Conservation (phyloP, 2,329 filamentous ascomycete species). For the Pyrenophora teres region DNA sequence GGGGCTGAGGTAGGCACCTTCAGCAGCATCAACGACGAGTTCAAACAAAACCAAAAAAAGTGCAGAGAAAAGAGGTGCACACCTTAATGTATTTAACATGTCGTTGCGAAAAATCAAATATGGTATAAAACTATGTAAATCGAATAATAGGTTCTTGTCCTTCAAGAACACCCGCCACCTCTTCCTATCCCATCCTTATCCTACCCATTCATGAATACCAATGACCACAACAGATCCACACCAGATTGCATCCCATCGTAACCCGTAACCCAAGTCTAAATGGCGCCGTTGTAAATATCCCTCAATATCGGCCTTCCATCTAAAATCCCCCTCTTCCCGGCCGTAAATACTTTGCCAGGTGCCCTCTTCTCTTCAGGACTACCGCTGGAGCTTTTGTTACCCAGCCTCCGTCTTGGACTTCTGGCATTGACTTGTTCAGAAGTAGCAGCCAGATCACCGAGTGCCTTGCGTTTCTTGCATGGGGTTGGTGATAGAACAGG, state of each 20-base stretch:
- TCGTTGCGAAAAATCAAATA: too few relatives aligned
- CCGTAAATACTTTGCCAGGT: slow-evolving; percentile 65
- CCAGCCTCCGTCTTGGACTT: slow-evolving; percentile 23
- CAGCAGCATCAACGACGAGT: too few relatives aligned
- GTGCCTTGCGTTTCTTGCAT: slow-evolving; percentile 39
- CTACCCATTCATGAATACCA: too few relatives aligned
- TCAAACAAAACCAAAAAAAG: too few relatives aligned
- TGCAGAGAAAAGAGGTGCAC: too few relatives aligned
- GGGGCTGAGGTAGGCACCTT: too few relatives aligned
- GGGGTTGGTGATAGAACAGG: slow-evolving; percentile 31
- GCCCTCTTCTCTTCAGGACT: slow-evolving; percentile 49
- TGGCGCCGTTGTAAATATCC: slow-evolving; percentile 72
- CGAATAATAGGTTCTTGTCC: too few relatives aligned
- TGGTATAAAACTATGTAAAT: too few relatives aligned
- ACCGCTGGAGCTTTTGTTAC: slow-evolving; percentile 26
- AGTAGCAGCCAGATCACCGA: slow-evolving; percentile 29
- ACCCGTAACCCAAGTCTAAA: background rate
- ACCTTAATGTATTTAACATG: too few relatives aligned
- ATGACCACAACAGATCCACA: background rate
- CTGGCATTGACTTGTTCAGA: slow-evolving; percentile 17
- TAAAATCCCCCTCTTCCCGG: slow-evolving; percentile 61
- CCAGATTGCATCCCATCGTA: too few relatives aligned
- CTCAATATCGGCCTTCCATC: slow-evolving; percentile 70
- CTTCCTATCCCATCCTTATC: too few relatives aligned
- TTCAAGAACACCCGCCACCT: too few relatives aligned